Evolutionary conservation across 148 eudicot genomes (phyloP).

Genomic region (Pharnaceum exiguum): DNA sequence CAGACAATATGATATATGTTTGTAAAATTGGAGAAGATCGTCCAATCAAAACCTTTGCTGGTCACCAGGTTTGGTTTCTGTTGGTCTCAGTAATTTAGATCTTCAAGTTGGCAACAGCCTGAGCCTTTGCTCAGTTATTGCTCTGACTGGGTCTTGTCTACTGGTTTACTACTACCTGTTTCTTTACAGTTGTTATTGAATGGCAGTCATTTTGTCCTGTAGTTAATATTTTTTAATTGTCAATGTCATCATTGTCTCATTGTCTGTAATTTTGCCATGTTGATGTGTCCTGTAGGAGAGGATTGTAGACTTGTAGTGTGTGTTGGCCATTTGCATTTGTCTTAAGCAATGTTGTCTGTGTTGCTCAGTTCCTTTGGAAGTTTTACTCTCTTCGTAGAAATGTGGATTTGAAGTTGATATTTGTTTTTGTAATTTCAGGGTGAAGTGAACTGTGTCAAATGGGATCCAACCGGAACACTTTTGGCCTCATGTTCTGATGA

Average conservation of each 20-base stretch:
- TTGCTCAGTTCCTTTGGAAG: not conserved
- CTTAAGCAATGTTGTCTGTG: not conserved
- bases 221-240: no score
- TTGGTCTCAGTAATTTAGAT: not conserved
- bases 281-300: not conserved
- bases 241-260: not conserved
- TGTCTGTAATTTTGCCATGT: not conserved
- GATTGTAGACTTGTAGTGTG: not conserved
- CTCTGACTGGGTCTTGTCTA: no score
- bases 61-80: constrained; percentile 58
- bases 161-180: no score
- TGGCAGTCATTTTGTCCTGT: no score
- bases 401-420: not conserved
- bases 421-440: constrained; percentile 36
- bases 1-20: constrained; percentile 68
- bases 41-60: constrained; percentile 58
- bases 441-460: constrained; percentile 76
- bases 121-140: no score
- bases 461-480: constrained; percentile 73
- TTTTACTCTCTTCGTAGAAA: not conserved
- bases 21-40: constrained; percentile 52
- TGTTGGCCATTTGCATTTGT: not conserved
- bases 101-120: no score
- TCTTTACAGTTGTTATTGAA: no score
- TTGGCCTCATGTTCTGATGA: constrained; percentile 85